Evolutionary conservation across 2,329 filamentous ascomycete genomes (phyloP), one percentile per base, ranked within the genome.

Genomic region (Chlorencoelia australis): DNA sequence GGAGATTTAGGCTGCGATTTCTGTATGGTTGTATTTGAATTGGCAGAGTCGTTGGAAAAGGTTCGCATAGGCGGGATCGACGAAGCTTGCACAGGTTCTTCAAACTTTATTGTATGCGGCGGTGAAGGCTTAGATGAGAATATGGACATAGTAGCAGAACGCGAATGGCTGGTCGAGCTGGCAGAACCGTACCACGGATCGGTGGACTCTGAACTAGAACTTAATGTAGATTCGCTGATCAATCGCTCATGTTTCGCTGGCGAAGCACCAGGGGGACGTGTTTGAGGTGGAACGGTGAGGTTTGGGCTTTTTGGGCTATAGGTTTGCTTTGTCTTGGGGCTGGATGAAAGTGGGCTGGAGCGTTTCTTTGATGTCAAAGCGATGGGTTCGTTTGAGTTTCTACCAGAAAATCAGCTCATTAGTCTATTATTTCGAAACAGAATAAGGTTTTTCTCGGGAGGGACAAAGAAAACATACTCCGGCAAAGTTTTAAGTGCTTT

Each of bases 1-100:
- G 69, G 67, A 2, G 69, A 69, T 47, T 69, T 69, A 4, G 67
- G 65, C 43, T 40, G 47, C 30, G 46, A 37, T 42, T 48, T 56
- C 21, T 52, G 46, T 21, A 52, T 32, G 10, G 50, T 50, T 4
- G 47, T 46, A 33, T 40, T 47, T 30, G 50, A 50, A 20, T 48
- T 45, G 40, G 44, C 48, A 18, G 50, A 51, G 26, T 53, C 48
- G 45, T 50, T 44, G 33, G 47, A 49, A 32, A 40, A 47, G 22
- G 30, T 45, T 45, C 50, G 43, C 36, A 41, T n/a, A n/a, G n/a
- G n/a, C n/a, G n/a, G n/a, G n/a, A n/a, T n/a, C n/a, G n/a, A n/a
- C n/a, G n/a, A n/a, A n/a, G n/a, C n/a, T n/a, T n/a, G n/a, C n/a
- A n/a, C 44, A 26, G 42, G 36, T 30, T 35, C 41, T 40, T 48